Percentiles rank a stretch among this genome's conserved stretches.
phyloP scores from a whole-genome alignment of 208 protist genomes.

The Trypanosoma mega region DNA sequence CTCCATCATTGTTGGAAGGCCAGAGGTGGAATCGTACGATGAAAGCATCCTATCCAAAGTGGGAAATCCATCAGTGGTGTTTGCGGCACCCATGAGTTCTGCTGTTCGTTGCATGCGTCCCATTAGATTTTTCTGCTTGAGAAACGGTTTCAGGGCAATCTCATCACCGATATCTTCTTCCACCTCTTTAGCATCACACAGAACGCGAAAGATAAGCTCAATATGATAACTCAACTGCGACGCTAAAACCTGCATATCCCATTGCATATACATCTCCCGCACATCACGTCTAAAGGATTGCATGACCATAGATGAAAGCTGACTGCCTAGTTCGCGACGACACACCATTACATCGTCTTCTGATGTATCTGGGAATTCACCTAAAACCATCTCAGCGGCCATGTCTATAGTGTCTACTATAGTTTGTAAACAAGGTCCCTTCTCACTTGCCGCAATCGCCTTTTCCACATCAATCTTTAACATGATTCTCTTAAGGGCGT shows the following conservation, averaged over 20 bases:
- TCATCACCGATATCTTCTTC: conserved; percentile 59
- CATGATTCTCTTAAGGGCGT: conserved; percentile 12
- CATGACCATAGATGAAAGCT: conserved; percentile 33
- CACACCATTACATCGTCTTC: conserved; percentile 21
- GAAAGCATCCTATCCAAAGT: conserved; percentile 67
- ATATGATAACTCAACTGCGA: conserved; percentile 85
- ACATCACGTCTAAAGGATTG: conserved; percentile 49
- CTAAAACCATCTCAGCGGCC: neutral
- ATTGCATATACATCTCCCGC: conserved; percentile 50
- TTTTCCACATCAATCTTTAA: conserved; percentile 21
- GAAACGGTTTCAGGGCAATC: conserved; percentile 62
- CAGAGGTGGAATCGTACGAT: conserved; percentile 44
- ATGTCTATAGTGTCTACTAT: conserved; percentile 14
- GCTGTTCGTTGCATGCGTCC: conserved; percentile 54
- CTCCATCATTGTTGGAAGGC: conserved; percentile 70
- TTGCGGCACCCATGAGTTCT: conserved; percentile 38
- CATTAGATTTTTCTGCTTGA: conserved; percentile 49
- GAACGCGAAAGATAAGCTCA: conserved; percentile 71
- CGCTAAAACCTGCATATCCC: conserved; percentile 76
- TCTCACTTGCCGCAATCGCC: neutral
- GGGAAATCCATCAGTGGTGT: conserved; percentile 19
- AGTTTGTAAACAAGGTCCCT: conserved; percentile 7
- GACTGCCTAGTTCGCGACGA: conserved; percentile 2
- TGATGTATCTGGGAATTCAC: conserved; percentile 8
- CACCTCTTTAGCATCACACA: conserved; percentile 70